Evolutionary conservation across 2,329 filamentous ascomycete genomes (phyloP).

Genomic region (Gremmenia infestans): DNA sequence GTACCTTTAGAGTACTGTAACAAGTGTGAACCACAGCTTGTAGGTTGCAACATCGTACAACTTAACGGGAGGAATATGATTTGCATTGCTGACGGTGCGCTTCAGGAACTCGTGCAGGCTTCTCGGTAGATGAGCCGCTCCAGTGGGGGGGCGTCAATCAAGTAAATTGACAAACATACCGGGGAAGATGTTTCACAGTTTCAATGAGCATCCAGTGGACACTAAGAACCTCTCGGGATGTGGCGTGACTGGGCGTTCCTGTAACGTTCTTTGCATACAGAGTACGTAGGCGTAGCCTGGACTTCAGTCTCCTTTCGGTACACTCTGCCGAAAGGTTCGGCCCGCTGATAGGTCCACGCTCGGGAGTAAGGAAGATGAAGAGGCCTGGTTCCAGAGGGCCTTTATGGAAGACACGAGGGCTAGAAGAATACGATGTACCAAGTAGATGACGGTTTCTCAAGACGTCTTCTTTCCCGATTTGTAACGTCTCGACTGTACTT

Average conservation of each 20-base stretch:
- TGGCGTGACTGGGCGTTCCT: slow-evolving; percentile 25
- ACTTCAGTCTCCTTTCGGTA: slow-evolving; percentile 19
- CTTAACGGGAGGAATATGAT: slow-evolving; percentile 19
- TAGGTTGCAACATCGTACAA: slow-evolving; percentile 9
- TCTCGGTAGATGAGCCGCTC: slow-evolving; percentile 26
- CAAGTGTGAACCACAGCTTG: slow-evolving; percentile 8
- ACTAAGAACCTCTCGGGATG: slow-evolving; percentile 13
- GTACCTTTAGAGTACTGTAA: not conserved
- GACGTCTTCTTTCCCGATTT: not conserved
- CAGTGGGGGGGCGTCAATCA: slow-evolving; percentile 15
- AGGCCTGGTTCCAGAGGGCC: slow-evolving; percentile 3
- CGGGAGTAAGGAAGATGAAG: slow-evolving; percentile 7
- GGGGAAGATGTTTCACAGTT: slow-evolving; percentile 17
- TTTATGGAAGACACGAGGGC: slow-evolving; percentile 1
- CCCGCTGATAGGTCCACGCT: slow-evolving; percentile 22
- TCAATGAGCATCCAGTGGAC: slow-evolving; percentile 7
- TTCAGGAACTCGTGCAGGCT: slow-evolving; percentile 16
- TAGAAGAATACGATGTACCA: not conserved
- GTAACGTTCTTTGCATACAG: slow-evolving; percentile 26
- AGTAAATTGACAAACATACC: slow-evolving; percentile 29
- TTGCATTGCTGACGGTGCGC: slow-evolving; percentile 19
- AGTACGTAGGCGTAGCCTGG: slow-evolving; percentile 16
- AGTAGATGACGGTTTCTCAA: not conserved
- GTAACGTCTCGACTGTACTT: slow-evolving; percentile 17
- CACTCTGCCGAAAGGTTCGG: slow-evolving; percentile 26